phyloP scores from a whole-genome alignment of 768 basidiomycete genomes.

The Mycena galericulata region DNA sequence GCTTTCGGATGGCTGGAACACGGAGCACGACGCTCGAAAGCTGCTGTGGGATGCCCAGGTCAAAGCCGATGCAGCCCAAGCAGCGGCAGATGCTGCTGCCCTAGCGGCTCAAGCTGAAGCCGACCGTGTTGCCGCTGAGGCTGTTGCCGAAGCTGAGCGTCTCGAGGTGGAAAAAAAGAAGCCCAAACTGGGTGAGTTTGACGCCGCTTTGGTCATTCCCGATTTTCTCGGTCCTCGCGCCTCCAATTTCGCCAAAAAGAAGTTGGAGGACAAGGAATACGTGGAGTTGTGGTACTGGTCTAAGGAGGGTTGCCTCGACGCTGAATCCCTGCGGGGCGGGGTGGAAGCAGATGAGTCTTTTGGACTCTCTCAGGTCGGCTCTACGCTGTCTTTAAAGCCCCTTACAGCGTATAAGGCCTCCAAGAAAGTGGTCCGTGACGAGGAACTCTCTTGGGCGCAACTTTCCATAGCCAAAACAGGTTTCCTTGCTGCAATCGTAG shows the following conservation, averaged over 20 bases:
- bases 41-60: neutral
- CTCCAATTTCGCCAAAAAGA: slow-evolving; percentile 7
- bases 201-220: slow-evolving; percentile 1
- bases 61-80: too few relatives aligned
- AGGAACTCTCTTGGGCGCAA: slow-evolving; percentile 35
- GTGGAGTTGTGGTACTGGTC: slow-evolving; percentile 17
- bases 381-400: slow-evolving; percentile 19
- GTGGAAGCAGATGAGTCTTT: slow-evolving; percentile 21
- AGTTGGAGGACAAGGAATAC: neutral
- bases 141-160: neutral
- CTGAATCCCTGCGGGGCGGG: neutral
- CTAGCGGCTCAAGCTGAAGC: neutral
- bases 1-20: neutral
- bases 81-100: neutral
- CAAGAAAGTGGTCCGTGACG: slow-evolving; percentile 18
- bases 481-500: slow-evolving; percentile 1
- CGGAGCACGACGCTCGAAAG: neutral
- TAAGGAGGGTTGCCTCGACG: slow-evolving; percentile 4
- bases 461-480: slow-evolving; percentile 34
- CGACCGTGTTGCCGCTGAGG: neutral
- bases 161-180: neutral
- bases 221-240: slow-evolving; percentile 5
- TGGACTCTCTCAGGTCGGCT: slow-evolving; percentile 31
- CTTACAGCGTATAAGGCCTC: slow-evolving; percentile 35
- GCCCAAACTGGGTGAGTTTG: slow-evolving; percentile 2